These are phyloP conservation scores for Jaenimonas drosophilae DNA, from an alignment of 208 protist genomes.

Conservation along the genomic window DNA sequence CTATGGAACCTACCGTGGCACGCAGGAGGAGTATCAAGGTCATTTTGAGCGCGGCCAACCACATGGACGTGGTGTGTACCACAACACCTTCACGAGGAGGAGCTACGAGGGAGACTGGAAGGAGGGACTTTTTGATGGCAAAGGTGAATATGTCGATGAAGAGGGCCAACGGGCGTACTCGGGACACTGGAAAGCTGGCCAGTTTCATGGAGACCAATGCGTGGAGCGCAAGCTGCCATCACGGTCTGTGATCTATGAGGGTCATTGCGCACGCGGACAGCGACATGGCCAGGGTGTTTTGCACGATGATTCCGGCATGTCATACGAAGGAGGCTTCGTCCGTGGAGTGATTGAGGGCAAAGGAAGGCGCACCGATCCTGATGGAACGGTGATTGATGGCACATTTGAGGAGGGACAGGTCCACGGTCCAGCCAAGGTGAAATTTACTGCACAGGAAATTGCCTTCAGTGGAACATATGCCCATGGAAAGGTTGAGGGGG, in stretches of 20 bases:
- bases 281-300: constrained; percentile 5
- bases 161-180: neutral
- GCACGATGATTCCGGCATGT: constrained; percentile 1
- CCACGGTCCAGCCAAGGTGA: constrained; percentile 23
- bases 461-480: constrained; percentile 41
- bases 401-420: constrained; percentile 39
- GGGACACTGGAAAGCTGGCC: constrained; percentile 57
- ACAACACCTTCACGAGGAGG: constrained; percentile 14
- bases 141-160: constrained; percentile 25
- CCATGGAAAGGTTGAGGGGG: constrained; percentile 13
- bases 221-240: constrained; percentile 27
- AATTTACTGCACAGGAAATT: constrained; percentile 6
- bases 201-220: constrained; percentile 30
- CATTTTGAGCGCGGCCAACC: constrained; percentile 32
- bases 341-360: constrained; percentile 18
- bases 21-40: constrained; percentile 45
- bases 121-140: constrained; percentile 38
- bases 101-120: constrained; percentile 55
- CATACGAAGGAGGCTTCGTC: constrained; percentile 41
- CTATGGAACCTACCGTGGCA: constrained; percentile 20
- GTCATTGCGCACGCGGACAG: constrained; percentile 2
- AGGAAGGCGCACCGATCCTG: constrained; percentile 33
- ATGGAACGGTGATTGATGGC: constrained; percentile 63
- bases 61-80: constrained; percentile 28
- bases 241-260: constrained; percentile 7